Evolutionary conservation across 176 grass and related monocot genomes (phyloP), one percentile per base, ranked within the genome.

Genomic region (Pharus latifolius): DNA sequence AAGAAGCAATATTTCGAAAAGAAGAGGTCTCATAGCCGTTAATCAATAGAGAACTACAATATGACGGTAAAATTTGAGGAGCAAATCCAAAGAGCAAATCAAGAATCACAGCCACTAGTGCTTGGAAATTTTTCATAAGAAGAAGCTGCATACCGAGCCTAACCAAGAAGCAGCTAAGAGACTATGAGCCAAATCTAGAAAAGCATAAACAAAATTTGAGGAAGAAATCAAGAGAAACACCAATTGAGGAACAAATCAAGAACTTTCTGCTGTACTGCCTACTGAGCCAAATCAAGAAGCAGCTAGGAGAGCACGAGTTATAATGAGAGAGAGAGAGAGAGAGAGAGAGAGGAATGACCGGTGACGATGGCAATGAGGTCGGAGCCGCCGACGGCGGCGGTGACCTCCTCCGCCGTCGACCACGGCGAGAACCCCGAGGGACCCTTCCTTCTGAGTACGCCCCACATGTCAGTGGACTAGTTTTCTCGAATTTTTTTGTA

Each of bases 391-490:
- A 91, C 51, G 17, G 76, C 84, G 30, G 55, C 30, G 18, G 84
- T 91, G 30, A 91, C 88, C 56, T 87, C 76, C 67, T 91, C 83
- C 3, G 88, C 88, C 28, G 83, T 87, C 34, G 83, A 87, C 52
- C 63, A 87, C 80, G 84, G 73, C 12, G 88, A 84, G 72, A 91
- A 91, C 15, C 80, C 80, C 0, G 80, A 78, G 7, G 77, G 20
- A 17, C 72, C 78, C 47, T 83, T 81, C 71, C 80, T 38, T 1
- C 56, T 28, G 3, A 51, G 57, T 1, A 50, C 8, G 57, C 72
- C 44, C 56, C 42, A 74, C 72, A 74, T 74, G 41, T n/a, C n/a
- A n/a, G n/a, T n/a, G n/a, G n/a, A n/a, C n/a, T n/a, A n/a, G n/a
- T n/a, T n/a, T n/a, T n/a, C n/a, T n/a, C n/a, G n/a, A n/a, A n/a